Evolutionary conservation across 495 filamentous ascomycete genomes (phyloP), one percentile per base, ranked within the genome.

Genomic region (Podospora appendiculata): DNA sequence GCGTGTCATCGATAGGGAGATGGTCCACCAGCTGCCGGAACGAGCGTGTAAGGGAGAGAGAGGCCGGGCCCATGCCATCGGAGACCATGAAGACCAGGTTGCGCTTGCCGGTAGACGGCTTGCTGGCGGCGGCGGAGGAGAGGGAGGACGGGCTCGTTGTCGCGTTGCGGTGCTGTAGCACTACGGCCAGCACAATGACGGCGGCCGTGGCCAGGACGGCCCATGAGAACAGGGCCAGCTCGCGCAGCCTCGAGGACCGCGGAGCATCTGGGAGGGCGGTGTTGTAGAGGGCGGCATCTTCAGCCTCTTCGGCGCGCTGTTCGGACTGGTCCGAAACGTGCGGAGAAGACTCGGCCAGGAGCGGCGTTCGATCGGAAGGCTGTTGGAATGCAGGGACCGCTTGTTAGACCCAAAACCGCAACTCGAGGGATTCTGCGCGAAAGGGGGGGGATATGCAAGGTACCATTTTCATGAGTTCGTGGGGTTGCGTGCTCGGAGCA

Each of bases 21-120:
- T 79, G 81, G 35, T 83, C 74, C 35, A 76, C 72, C 41, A 74
- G 68, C 66, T 98, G 93, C 32, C 82, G 76, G 72, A 89, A 97
- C 61, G 80, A 83, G 44, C 93, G 76, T 6, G 94, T 96, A 63
- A 97, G 68, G 11, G 82, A 82, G 19, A 97, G 76, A 64, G 88
- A 92, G 17, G 91, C 88, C 3, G 93, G 93, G 0, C 93, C 93
- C 94, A 98, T 97, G 50, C 92, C 93, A 63, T 98, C 93, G 0
- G 88, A 94, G 8, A 98, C 94, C 94, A 98, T 97, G 75, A 98
- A 97, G 54, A 98, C 85, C 39, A 97, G 69, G 62, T 96, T 98
- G 19, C 86, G 78, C 70, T 97, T 98, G 12, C 87, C 86, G 74
- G 82, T 53, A 70, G 79, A 74, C 74, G 34, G 63, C 65, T 46